Evolutionary conservation across 78 protist genomes (phyloP).

Genomic region (Dictyostelium discoideum): dicty_2.7 NC_007090.3:5224001-5224500

Average conservation of each 20-base stretch:
- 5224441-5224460: slow-evolving; percentile 17
- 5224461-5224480: slow-evolving; percentile 52
- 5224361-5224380: slow-evolving; percentile 80
- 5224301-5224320: slow-evolving; percentile 70
- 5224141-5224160: too few relatives aligned
- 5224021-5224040: slow-evolving; percentile 32
- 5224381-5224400: slow-evolving; percentile 67
- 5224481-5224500: slow-evolving; percentile 27
- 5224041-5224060: slow-evolving; percentile 33
- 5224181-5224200: background rate
- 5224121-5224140: too few relatives aligned
- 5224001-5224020: slow-evolving; percentile 21
- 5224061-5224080: slow-evolving; percentile 42
- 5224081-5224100: slow-evolving; percentile 69
- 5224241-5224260: too few relatives aligned
- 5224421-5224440: slow-evolving; percentile 26
- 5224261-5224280: slow-evolving; percentile 80
- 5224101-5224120: slow-evolving; percentile 78
- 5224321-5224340: slow-evolving; percentile 86
- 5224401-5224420: slow-evolving; percentile 81
- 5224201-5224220: background rate
- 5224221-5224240: background rate
- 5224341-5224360: slow-evolving; percentile 58
- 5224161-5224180: too few relatives aligned
- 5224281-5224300: slow-evolving; percentile 62